Base-by-base conservation (phyloP, 352 stramenopile genomes). In the Phytophthora meadii region DNA sequence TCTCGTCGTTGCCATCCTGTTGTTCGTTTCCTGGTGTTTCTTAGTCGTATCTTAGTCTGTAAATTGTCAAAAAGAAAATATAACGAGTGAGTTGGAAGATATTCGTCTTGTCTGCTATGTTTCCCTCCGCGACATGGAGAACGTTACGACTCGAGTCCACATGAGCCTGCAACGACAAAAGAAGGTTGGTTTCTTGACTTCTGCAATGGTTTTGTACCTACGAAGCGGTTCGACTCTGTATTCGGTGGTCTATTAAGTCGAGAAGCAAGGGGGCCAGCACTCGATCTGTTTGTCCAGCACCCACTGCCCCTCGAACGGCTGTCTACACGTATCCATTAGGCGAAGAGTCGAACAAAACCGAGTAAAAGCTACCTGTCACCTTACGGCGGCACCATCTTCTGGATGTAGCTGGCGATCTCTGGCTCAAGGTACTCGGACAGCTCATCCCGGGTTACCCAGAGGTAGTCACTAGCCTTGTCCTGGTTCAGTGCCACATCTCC, bases 391-490 rank as follows among this genome's bases (percentile, higher is more conserved):
- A 93, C 82, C 61, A 95, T 88, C 82, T 95, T 93, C 44, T 75
- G 79, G 62, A 93, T 61, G 74, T 90, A 92, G 25, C 84, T 71
- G 24, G 78, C 84, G 34, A 90, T 77, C 49, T 90, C 81, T 3
- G 73, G 50, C 25, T 84, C 79, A 27, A 95, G 74, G 68, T 95
- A 95, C 74, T 95, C 87, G 36, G 70, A 65, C 49, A 95, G 65
- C 58, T 95, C 84, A 15, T 77, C 61, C 45, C 84, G 76, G 42
- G 87, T 95, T 63, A 93, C 87, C 87, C 87, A 95, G 27, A 93
- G 64, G 65, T 90, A 93, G 74, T 95, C 87, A 36, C 52, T 74
- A 30, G 83, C 77, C 69, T 92, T 87, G 32, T 60, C 45, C 40
- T 55, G 54, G 59, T 95, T 88, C 42, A 92, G 65, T 55, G 69